phyloP scores from a whole-genome alignment of 495 filamentous ascomycete species.

The Mycothermus thermophilus region DNA sequence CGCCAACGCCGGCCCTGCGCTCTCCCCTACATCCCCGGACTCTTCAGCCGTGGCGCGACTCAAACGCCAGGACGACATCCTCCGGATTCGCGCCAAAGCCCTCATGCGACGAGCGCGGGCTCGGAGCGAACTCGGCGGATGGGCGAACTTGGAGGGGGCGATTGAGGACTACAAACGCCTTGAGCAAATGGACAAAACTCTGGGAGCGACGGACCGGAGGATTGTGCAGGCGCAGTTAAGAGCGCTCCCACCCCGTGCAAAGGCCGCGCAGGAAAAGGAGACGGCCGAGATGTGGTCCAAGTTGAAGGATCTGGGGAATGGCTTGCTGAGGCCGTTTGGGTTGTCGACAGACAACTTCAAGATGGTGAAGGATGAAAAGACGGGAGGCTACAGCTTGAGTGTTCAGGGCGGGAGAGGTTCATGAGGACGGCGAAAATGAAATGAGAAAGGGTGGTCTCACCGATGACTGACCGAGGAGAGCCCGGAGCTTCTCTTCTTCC shows the following conservation, averaged over 20 bases:
- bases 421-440: background rate
- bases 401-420: slow-evolving; percentile 41
- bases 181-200: slow-evolving; percentile 33
- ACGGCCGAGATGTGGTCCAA: slow-evolving; percentile 95
- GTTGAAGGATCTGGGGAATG: slow-evolving; percentile 85
- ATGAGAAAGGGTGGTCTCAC: too few species aligned
- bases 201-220: slow-evolving; percentile 49
- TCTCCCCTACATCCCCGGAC: slow-evolving; percentile 19
- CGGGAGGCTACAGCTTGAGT: slow-evolving; percentile 85
- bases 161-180: slow-evolving; percentile 60
- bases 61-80: slow-evolving; percentile 44
- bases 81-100: slow-evolving; percentile 70
- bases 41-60: slow-evolving; percentile 13
- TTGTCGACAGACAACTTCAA: slow-evolving; percentile 87
- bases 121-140: slow-evolving; percentile 53
- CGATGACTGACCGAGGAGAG: too few species aligned
- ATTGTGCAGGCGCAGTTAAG: slow-evolving; percentile 52
- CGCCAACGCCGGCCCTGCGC: slow-evolving; percentile 30
- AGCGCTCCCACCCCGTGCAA: slow-evolving; percentile 49
- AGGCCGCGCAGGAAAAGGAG: slow-evolving; percentile 68
- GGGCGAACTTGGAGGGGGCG: slow-evolving; percentile 70
- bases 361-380: slow-evolving; percentile 77
- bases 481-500: too few species aligned
- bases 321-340: slow-evolving; percentile 83
- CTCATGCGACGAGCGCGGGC: slow-evolving; percentile 75